Base-by-base conservation (phyloP, 1,139 yeast species). In the Hemisphaericaspora xylofermentans region DNA sequence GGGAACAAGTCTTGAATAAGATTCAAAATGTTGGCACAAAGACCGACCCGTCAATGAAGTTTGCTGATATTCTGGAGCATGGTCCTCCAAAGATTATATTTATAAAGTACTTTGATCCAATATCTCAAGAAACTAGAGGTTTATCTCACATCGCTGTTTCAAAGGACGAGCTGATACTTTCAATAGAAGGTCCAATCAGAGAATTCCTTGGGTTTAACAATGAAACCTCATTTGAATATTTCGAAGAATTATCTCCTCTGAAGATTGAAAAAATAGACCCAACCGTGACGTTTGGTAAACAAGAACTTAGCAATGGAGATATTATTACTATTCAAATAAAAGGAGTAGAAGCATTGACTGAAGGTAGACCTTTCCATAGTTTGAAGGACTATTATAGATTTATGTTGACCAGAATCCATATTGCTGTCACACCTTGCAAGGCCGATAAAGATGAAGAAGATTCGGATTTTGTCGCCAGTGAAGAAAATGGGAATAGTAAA, bases 251-350 rank as follows among this genome's bases (percentile, higher is more conserved):
- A 29, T 80, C 84, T 40, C 82, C 83, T 3, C 71, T 71, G 2
- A 77, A 78, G 56, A 71, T 88, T 38, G 87, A 83, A 31, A 57
- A 58, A 3, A 52, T 80, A 7, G 70, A 76, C 35, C 57, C 64
- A 3, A 56, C 61, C 5, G 61, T 66, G 32, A 68, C 85, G 0
- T 78, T 84, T 49, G 79, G 76, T 47, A 76, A 79, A 46, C 71
- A 79, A 29, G 97, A 89, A 56, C 63, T 91, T 29, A 74, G 75
- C 14, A 82, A 76, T 49, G 97, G 97, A 49, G 97, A 89, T 57
- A 85, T 91, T 17, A 61, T 91, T 13, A 71, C 86, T 22, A 75
- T 85, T 39, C 84, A 84, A 43, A 55, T 60, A 1, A 45, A 58
- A 1, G 54, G 63, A 35, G 54, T 51, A 1, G 50, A 51, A 9